Base-by-base conservation (phyloP, 129 eudicot species). In the Escallonia rubra region DNA sequence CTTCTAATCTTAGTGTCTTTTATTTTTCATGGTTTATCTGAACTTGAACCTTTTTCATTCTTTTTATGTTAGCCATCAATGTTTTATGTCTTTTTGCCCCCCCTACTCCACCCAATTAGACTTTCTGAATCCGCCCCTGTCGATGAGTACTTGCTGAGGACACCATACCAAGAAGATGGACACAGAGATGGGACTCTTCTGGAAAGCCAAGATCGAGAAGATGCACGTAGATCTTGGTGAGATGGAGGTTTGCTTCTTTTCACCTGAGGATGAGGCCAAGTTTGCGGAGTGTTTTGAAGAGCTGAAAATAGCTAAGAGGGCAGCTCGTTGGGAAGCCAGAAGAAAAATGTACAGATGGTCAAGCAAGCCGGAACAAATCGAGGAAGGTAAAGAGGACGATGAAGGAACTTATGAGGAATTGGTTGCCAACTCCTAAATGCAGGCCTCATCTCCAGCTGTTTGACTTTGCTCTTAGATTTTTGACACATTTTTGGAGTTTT, bases 81-180 rank as follows among this genome's bases (percentile, higher is more conserved):
- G n/a, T n/a, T n/a, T n/a, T n/a, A n/a, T n/a, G n/a, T n/a, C n/a
- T n/a, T n/a, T n/a, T n/a, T n/a, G n/a, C n/a, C n/a, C n/a, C n/a
- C n/a, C n/a, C n/a, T n/a, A n/a, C n/a, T n/a, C n/a, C n/a, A n/a
- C n/a, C n/a, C n/a, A n/a, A n/a, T n/a, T n/a, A n/a, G n/a, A n/a
- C n/a, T n/a, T n/a, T n/a, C n/a, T n/a, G n/a, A n/a, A n/a, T n/a
- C n/a, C n/a, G n/a, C n/a, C n/a, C n/a, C n/a, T n/a, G n/a, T 94
- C 13, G 99, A 89, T 23, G 99, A 94, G 80, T 94, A 94, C 68
- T 58, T 94, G 43, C 82, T 89, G 23, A 94, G 89, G 71, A 94
- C 99, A 50, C 99, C 97, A 0, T 89, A 94, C 85, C 85, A 85
- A 39, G 34, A 89, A 89, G 74, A 94, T 89, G 99, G 97, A 89